phyloP scores from a whole-genome alignment of 495 filamentous ascomycete species.

The Podospora bellae-mahoneyi region DNA sequence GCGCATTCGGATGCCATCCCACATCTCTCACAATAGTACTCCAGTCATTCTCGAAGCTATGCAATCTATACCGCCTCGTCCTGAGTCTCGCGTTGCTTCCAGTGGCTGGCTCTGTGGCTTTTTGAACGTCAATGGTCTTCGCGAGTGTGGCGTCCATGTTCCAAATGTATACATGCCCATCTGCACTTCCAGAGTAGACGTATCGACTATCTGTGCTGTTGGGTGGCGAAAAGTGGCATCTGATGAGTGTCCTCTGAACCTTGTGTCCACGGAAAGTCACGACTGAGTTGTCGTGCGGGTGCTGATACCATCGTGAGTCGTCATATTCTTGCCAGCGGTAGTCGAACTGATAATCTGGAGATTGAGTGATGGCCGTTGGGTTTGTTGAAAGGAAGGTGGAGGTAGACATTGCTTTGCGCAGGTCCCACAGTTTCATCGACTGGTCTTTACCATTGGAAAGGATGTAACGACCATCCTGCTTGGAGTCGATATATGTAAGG shows the following conservation, averaged over 20 bases:
- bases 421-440: conserved; percentile 96
- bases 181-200: conserved; percentile 84
- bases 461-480: conserved; percentile 92
- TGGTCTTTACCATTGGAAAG: conserved; percentile 95
- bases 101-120: conserved; percentile 49
- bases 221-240: conserved; percentile 93
- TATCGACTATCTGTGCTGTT: conserved; percentile 86
- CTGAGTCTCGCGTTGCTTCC: conserved; percentile 11
- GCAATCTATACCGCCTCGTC: conserved; percentile 25
- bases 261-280: conserved; percentile 91
- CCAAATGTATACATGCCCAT: conserved; percentile 86
- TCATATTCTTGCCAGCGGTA: conserved; percentile 77
- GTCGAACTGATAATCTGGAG: conserved; percentile 59
- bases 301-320: conserved; percentile 62
- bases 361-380: conserved; percentile 32
- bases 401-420: conserved; percentile 75
- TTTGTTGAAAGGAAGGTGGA: conserved; percentile 55
- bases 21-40: conserved; percentile 86
- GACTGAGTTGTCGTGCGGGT: conserved; percentile 84
- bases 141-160: conserved; percentile 92
- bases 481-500: conserved; percentile 92
- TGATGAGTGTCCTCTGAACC: conserved; percentile 83
- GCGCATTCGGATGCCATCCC: conserved; percentile 90
- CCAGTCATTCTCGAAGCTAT: conserved; percentile 51
- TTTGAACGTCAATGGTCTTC: conserved; percentile 69